These are phyloP conservation scores for Decorospora gaudefroyi DNA, from an alignment of 2,329 filamentous ascomycete genomes.

Conservation along the genomic window DNA sequence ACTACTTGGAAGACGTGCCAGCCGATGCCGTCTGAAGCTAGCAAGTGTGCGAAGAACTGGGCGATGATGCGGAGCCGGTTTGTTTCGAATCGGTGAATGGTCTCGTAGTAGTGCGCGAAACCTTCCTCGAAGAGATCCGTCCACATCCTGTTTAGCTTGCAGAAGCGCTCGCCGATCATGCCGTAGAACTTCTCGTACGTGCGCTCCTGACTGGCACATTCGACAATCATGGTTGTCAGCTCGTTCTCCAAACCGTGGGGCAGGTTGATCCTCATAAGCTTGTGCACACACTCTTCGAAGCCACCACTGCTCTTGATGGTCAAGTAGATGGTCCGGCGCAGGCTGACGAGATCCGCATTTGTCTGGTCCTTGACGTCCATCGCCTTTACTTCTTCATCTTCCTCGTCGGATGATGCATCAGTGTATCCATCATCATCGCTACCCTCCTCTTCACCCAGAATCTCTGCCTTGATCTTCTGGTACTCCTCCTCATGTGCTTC, in stretches of 20 bases:
- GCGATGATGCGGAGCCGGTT: slow-evolving; percentile 94
- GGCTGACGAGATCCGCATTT: slow-evolving; percentile 91
- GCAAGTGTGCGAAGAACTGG: slow-evolving; percentile 88
- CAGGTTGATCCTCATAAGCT: slow-evolving; percentile 85
- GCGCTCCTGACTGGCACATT: slow-evolving; percentile 94
- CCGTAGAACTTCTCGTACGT: slow-evolving; percentile 99
- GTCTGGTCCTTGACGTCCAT: slow-evolving; percentile 98
- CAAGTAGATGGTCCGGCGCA: slow-evolving; percentile 92
- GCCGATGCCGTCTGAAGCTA: slow-evolving; percentile 84
- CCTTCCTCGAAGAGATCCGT: slow-evolving; percentile 87
- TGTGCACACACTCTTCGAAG: slow-evolving; percentile 96
- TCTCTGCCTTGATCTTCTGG: slow-evolving; percentile 87
- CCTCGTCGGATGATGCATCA: slow-evolving; percentile 70
- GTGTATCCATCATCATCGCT: slow-evolving; percentile 73
- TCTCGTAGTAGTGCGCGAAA: slow-evolving; percentile 94
- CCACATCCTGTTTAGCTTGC: slow-evolving; percentile 95
- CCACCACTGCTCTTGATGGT: slow-evolving; percentile 97
- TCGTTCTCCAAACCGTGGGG: slow-evolving; percentile 86
- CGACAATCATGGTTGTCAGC: slow-evolving; percentile 93
- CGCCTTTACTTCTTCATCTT: slow-evolving; percentile 76
- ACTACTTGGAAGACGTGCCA: slow-evolving; percentile 88
- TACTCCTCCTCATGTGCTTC: slow-evolving; percentile 91
- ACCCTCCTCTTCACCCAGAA: slow-evolving; percentile 73
- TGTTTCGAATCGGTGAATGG: slow-evolving; percentile 95
- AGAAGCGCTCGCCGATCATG: slow-evolving; percentile 89